Evolutionary conservation across 208 protist species (phyloP).

Genomic region (Crithidia brevicula): DNA sequence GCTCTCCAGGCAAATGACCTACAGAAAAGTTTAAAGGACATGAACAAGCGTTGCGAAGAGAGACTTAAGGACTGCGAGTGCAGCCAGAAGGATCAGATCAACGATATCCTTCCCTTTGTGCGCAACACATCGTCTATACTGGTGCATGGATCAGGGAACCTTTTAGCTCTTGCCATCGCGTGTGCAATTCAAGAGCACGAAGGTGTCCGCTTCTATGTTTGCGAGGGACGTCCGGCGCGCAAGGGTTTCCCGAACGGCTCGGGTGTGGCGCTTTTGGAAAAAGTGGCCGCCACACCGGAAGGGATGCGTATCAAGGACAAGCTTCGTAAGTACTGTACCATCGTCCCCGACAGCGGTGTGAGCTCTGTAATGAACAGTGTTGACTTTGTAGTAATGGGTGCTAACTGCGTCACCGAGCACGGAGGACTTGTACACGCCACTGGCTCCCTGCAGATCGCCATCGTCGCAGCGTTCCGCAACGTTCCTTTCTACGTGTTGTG

Average conservation of each 20-base stretch:
- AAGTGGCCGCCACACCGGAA: slow-evolving; percentile 58
- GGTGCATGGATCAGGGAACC: slow-evolving; percentile 79
- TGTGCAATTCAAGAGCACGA: slow-evolving; percentile 80
- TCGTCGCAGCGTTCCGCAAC: slow-evolving; percentile 95
- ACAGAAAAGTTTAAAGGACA: slow-evolving; percentile 58
- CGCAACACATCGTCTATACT: slow-evolving; percentile 76
- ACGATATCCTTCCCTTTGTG: slow-evolving; percentile 88
- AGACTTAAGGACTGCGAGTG: slow-evolving; percentile 64
- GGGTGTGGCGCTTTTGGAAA: slow-evolving; percentile 56
- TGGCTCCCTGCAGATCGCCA: slow-evolving; percentile 97
- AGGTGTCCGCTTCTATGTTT: slow-evolving; percentile 88
- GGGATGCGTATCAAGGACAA: slow-evolving; percentile 64
- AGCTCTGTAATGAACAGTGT: slow-evolving; percentile 89
- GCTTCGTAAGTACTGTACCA: slow-evolving; percentile 65
- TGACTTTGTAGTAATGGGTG: slow-evolving; percentile 97
- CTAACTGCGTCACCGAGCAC: slow-evolving; percentile 98
- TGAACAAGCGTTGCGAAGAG: slow-evolving; percentile 67
- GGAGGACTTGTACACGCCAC: slow-evolving; percentile 99
- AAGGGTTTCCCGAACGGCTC: slow-evolving; percentile 59
- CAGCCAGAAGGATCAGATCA: slow-evolving; percentile 83
- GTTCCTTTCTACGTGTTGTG: slow-evolving; percentile 99
- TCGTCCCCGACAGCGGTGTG: slow-evolving; percentile 91
- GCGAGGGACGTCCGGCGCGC: slow-evolving; percentile 66
- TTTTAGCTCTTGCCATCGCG: slow-evolving; percentile 79
- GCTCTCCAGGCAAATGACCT: slow-evolving; percentile 53